phyloP scores from a whole-genome alignment of 1,284 basidiomycete genomes.

The Rhodotorula sp. region DNA sequence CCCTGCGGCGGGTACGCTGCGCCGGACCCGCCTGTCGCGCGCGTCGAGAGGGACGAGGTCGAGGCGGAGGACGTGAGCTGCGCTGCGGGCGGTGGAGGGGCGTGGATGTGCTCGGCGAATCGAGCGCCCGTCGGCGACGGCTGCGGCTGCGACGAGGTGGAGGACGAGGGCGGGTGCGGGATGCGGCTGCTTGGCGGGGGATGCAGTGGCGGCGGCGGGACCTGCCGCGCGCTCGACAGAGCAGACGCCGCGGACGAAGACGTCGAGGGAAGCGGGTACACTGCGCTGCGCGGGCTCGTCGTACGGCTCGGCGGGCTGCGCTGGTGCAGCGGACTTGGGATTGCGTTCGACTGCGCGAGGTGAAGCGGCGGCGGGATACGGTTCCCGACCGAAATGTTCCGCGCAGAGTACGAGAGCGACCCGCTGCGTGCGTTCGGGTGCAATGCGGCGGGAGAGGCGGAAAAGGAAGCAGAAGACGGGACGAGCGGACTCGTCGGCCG shows the following conservation, averaged over 20 bases:
- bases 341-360: slow-evolving; percentile 38
- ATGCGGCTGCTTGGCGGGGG: neutral
- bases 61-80: neutral
- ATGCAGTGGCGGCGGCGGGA: neutral
- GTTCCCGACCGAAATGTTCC: slow-evolving; percentile 18
- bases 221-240: neutral
- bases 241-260: slow-evolving; percentile 4
- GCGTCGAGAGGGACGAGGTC: slow-evolving; percentile 7
- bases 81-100: neutral
- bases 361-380: slow-evolving; percentile 46
- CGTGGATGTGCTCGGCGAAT: neutral
- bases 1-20: too few relatives aligned
- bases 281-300: slow-evolving; percentile 10
- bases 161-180: slow-evolving; percentile 17
- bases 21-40: neutral
- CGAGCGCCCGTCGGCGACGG: neutral
- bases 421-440: neutral
- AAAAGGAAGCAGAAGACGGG: neutral
- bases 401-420: slow-evolving; percentile 25
- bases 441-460: neutral
- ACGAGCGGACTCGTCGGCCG: slow-evolving; percentile 15
- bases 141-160: neutral
- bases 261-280: neutral
- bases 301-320: slow-evolving; percentile 5
- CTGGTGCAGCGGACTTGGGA: neutral